A percentile compares a stretch with the other conserved stretches of the same genome.
Conservation (phyloP, 768 basidiomycete genomes). For the Punctularia strigosozonata region DNA sequence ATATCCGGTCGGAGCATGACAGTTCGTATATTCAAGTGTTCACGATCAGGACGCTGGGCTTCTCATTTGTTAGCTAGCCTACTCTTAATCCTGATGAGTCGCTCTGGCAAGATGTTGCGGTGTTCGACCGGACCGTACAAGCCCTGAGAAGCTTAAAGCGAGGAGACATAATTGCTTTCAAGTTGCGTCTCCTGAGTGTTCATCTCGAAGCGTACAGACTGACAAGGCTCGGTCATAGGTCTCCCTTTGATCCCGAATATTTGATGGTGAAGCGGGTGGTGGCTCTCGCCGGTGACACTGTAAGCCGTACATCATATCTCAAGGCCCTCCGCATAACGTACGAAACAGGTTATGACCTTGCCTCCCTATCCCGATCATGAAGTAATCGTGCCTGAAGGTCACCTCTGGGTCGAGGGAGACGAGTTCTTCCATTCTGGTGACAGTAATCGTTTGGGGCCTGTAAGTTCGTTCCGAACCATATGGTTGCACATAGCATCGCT, state of each 20-base stretch:
- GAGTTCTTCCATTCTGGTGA: constrained; percentile 57
- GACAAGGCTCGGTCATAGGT: constrained; percentile 24
- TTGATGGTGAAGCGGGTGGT: constrained; percentile 57
- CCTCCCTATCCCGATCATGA: constrained; percentile 50
- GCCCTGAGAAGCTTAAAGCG: constrained; percentile 26
- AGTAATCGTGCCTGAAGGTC: constrained; percentile 45
- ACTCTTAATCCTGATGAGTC: constrained; percentile 68
- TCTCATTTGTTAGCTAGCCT: constrained; percentile 35
- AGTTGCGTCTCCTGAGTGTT: neutral
- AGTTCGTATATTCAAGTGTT: constrained; percentile 25
- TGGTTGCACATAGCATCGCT: neutral
- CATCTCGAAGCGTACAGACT: neutral
- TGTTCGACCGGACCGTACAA: constrained; percentile 46
- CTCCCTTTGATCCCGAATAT: constrained; percentile 41
- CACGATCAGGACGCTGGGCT: neutral
- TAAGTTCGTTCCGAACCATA: constrained; percentile 21
- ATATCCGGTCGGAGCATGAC: constrained; percentile 65
- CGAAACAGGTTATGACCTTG: constrained; percentile 39
- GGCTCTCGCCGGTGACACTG: constrained; percentile 48
- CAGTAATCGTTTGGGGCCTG: constrained; percentile 65
- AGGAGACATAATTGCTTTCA: constrained; percentile 55
- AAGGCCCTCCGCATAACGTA: neutral
- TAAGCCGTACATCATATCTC: constrained; percentile 5
- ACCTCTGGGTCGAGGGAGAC: constrained; percentile 73
- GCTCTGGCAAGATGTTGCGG: constrained; percentile 41